Evolutionary conservation across 129 eudicot genomes (phyloP).

Genomic region (Arctium lappa): DNA sequence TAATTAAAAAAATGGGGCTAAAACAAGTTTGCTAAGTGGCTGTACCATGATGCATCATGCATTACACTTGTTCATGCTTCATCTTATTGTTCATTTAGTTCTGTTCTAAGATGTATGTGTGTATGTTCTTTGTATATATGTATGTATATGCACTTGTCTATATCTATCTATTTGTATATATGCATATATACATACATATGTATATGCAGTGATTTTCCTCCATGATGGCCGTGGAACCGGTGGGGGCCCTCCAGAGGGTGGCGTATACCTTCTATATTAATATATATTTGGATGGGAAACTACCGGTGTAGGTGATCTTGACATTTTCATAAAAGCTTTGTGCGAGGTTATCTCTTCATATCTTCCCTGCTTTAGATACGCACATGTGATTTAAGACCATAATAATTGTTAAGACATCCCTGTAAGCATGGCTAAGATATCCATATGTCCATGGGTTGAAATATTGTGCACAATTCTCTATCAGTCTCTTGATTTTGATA

Average conservation of each 20-base stretch:
- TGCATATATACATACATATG: background rate
- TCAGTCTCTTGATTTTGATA: background rate
- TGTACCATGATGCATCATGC: background rate
- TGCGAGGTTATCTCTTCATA: background rate
- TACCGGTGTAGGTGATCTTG: background rate
- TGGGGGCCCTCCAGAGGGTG: background rate
- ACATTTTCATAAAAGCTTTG: background rate
- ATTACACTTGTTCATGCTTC: background rate
- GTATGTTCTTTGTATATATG: background rate
- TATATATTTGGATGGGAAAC: background rate
- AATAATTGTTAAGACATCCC: background rate
- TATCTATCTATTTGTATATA: background rate
- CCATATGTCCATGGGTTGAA: background rate
- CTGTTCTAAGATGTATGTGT: background rate
- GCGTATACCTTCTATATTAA: background rate
- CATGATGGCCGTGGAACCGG: background rate
- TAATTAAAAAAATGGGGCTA: background rate
- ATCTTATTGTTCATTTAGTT: background rate
- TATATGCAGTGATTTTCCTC: background rate
- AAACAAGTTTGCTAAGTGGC: background rate
- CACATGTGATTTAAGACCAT: background rate
- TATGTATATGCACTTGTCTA: background rate
- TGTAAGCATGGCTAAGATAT: no score
- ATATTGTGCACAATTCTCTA: background rate
- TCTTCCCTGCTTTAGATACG: background rate